Evolutionary conservation across 2,329 filamentous ascomycete species (phyloP).

Genomic region (Sporothrix brasiliensis): DNA sequence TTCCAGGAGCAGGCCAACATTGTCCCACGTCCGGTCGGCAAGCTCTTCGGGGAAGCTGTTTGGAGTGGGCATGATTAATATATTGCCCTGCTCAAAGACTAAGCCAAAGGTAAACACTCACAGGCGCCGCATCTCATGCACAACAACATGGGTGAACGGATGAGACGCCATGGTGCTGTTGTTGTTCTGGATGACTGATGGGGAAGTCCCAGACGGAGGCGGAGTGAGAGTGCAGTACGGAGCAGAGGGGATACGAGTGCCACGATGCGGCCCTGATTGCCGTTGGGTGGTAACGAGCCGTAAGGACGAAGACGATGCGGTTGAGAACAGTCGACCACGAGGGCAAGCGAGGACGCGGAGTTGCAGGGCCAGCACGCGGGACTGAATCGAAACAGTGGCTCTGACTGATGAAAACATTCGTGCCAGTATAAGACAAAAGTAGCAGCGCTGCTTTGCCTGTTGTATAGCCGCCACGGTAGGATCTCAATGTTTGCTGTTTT

Average conservation of each 20-base stretch:
- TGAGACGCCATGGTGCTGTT: neutral
- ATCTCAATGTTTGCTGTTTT: neutral
- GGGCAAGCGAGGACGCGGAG: neutral
- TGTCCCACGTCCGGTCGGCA: constrained; percentile 91
- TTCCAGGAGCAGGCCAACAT: constrained; percentile 78
- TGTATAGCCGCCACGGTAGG: neutral
- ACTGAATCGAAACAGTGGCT: neutral
- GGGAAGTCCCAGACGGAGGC: neutral
- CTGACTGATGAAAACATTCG: constrained; percentile 15
- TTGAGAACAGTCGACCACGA: neutral
- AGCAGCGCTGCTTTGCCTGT: neutral
- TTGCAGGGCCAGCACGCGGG: constrained; percentile 5
- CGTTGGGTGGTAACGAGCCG: neutral
- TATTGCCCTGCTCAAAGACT: neutral
- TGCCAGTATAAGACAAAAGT: neutral
- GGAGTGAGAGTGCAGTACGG: neutral
- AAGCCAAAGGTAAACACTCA: neutral
- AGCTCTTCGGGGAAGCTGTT: constrained; percentile 82
- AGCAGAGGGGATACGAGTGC: neutral
- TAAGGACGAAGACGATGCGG: neutral
- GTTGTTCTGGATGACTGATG: neutral
- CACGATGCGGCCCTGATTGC: neutral
- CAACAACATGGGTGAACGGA: constrained; percentile 11
- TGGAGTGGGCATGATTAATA: neutral
- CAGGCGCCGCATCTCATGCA: constrained; percentile 16